These are phyloP conservation scores for Prillingera fragicola DNA, from an alignment of 1,284 basidiomycete species.

Conservation along the genomic window DNA sequence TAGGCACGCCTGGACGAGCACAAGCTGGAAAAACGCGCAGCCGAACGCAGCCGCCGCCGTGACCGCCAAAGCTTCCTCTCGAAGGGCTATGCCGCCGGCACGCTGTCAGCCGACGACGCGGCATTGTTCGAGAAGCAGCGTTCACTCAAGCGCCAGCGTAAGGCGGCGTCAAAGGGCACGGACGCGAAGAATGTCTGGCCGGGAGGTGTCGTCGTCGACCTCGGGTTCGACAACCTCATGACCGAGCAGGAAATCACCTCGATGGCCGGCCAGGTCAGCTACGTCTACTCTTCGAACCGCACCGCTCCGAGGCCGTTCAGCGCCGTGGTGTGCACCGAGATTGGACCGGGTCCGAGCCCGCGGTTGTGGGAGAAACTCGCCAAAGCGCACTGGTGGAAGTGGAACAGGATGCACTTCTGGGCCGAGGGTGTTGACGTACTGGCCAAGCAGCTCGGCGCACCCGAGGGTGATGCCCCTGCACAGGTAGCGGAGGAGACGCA, in stretches of 20 bases:
- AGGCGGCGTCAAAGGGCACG: conserved; percentile 11
- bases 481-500: background rate
- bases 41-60: conserved; percentile 30
- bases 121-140: conserved; percentile 24
- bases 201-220: conserved; percentile 77
- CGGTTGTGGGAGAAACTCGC: conserved; percentile 35
- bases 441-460: conserved; percentile 12
- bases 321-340: conserved; percentile 68
- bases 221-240: conserved; percentile 94
- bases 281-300: conserved; percentile 81
- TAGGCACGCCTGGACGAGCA: conserved; percentile 15
- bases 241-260: conserved; percentile 88
- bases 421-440: conserved; percentile 54
- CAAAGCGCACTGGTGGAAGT: conserved; percentile 57
- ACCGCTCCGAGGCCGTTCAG: conserved; percentile 65
- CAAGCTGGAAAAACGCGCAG: conserved; percentile 31
- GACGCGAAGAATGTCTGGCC: conserved; percentile 45
- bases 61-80: conserved; percentile 19
- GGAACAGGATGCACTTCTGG: conserved; percentile 68
- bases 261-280: conserved; percentile 79
- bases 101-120: conserved; percentile 26
- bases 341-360: conserved; percentile 46
- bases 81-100: conserved; percentile 32
- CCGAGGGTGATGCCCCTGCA: background rate
- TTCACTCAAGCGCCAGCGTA: conserved; percentile 22